Evolutionary conservation across 306 rosid species (phyloP), one percentile per base, ranked within the genome.

Genomic region (Vachellia collinsii): DNA sequence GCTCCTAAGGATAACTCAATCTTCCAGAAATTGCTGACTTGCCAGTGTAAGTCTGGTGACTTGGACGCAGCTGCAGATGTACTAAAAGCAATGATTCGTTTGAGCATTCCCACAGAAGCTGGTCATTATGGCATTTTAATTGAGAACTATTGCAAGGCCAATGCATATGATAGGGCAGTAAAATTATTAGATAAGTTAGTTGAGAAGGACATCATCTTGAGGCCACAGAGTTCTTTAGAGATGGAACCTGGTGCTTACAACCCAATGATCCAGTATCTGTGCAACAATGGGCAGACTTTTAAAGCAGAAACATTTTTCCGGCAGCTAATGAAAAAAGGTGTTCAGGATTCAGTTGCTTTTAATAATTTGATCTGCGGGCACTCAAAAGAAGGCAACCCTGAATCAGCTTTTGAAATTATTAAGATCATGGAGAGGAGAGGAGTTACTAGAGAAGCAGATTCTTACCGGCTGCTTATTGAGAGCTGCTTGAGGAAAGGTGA

Each of bases 341-440:
- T 90, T 29, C 86, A 80, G 83, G 94, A 95, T 83, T 81, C 97
- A 4, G 84, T 69, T 79, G 97, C 96, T 44, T 93, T 93, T 69
- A 91, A 95, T 70, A 93, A 83, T 86, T 87, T 95, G 88, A 83
- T 95, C 64, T 82, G 87, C 0, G 97, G 96, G 34, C 96, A 95
- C 81, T 88, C 98, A 4, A 95, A 88, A 79, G 99, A 95, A 87
- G 99, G 99, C 19, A 91, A 87, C 70, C 90, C 97, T 7, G 96
- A 95, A 44, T 91, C 89, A 74, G 98, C 97, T 44, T 85, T 82
- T 84, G 99, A 95, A 80, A 90, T 95, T 77, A 77, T 89, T 12
- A 95, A 88, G 74, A 95, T 93, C 88, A 95, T 95, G 99, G 88
- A 89, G 58, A 86, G 93, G 83, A 91, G 94, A 84, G 92, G 88